Conservation (phyloP, 139 green algal genomes). For the Medakamo hakoo region DNA sequence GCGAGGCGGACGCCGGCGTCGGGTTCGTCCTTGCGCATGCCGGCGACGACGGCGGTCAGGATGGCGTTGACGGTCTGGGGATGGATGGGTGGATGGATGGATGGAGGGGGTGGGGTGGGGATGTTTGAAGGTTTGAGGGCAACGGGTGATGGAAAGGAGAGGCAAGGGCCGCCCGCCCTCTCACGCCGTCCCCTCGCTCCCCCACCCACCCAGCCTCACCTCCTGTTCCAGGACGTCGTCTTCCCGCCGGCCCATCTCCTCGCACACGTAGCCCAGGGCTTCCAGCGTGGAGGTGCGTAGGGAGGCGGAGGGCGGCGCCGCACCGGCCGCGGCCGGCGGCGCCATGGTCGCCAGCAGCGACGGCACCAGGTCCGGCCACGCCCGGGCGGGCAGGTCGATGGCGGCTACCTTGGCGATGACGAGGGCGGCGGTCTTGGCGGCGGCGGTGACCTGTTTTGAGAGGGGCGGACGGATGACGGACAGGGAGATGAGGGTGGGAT, state of each 20-base stretch:
- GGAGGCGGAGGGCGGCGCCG: conserved; percentile 3
- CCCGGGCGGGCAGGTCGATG: conserved; percentile 68
- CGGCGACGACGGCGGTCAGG: conserved; percentile 73
- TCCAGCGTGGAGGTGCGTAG: conserved; percentile 76
- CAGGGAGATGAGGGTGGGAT: conserved; percentile 1
- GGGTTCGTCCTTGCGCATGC: conserved; percentile 70
- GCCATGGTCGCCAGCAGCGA: conserved; percentile 33
- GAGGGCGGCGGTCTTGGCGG: conserved; percentile 58
- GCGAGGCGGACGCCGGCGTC: conserved; percentile 64
- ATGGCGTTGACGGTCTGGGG: conserved; percentile 85
- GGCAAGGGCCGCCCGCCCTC: too few species aligned
- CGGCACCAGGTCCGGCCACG: conserved; percentile 75
- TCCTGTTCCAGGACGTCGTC: conserved; percentile 67
- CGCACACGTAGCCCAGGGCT: conserved; percentile 86
- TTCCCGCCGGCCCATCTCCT: conserved; percentile 69
- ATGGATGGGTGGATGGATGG: too few species aligned
- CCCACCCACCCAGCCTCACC: too few species aligned
- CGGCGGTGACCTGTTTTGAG: conserved; percentile 19
- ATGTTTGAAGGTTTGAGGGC: too few species aligned
- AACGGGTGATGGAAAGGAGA: too few species aligned
- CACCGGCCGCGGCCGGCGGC: conserved; percentile 6
- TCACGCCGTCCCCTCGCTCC: too few species aligned
- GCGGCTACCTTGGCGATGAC: conserved; percentile 85
- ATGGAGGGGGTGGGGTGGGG: too few species aligned
- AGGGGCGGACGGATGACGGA: conserved; percentile 1